Percentiles rank a stretch among this genome's conserved stretches.
Evolutionary conservation across 148 eudicot genomes (phyloP).

Genomic region (Vaccinium darrowii): DNA sequence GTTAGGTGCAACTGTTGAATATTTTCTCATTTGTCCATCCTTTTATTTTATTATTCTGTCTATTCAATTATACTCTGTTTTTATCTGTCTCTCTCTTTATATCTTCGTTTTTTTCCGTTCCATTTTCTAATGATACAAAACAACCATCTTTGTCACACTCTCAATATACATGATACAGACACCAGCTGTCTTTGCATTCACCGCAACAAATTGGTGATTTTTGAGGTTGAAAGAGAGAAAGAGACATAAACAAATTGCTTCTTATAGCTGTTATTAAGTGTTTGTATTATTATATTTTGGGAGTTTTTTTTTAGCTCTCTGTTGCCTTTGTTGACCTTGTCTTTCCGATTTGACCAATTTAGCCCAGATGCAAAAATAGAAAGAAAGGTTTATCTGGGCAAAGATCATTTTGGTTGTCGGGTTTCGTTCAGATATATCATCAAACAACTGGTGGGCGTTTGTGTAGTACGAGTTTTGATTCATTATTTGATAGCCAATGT

Average conservation of each 20-base stretch:
- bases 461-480: background rate
- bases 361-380: background rate
- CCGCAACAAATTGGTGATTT: background rate
- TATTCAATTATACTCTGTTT: no score
- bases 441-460: slow-evolving; percentile 14
- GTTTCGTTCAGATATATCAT: slow-evolving; percentile 8
- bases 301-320: slow-evolving; percentile 1
- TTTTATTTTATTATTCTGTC: no score
- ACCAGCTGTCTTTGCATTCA: background rate
- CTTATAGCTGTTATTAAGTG: background rate
- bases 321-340: slow-evolving; percentile 21
- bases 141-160: background rate
- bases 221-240: background rate
- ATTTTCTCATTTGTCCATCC: background rate
- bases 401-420: background rate
- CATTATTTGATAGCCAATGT: background rate
- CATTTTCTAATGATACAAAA: background rate
- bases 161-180: background rate
- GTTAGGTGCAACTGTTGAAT: background rate
- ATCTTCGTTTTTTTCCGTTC: background rate
- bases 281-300: slow-evolving; percentile 19
- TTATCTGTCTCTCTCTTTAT: background rate
- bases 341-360: background rate
- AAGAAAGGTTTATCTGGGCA: background rate
- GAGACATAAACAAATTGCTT: background rate